Percentiles rank a stretch among this genome's conserved stretches.
Conservation (phyloP, 1,284 basidiomycete species). For the Cystobasidium slooffiae region DNA sequence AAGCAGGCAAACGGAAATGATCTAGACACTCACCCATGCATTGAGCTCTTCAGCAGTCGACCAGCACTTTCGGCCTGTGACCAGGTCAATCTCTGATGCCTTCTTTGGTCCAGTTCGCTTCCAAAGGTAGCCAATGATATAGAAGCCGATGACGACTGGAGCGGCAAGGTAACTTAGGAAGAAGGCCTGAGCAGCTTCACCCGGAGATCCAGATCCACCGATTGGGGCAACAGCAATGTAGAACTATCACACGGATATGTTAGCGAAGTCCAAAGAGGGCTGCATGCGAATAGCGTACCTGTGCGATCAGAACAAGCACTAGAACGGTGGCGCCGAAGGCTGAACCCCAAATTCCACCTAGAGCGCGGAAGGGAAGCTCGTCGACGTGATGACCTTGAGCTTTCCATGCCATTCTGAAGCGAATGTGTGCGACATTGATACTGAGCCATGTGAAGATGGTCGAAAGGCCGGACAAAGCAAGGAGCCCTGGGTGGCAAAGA, state of each 20-base stretch:
- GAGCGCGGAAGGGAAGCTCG: conserved; percentile 55
- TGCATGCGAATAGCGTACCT: conserved; percentile 42
- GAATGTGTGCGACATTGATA: conserved; percentile 55
- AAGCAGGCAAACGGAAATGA: neutral
- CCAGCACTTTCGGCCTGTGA: conserved; percentile 59
- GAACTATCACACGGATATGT: conserved; percentile 49
- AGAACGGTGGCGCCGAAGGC: conserved; percentile 58
- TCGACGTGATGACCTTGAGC: conserved; percentile 55
- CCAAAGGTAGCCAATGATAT: conserved; percentile 54
- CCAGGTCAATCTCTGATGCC: conserved; percentile 58
- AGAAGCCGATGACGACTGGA: conserved; percentile 57
- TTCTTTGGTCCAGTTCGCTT: conserved; percentile 56
- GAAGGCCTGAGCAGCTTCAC: conserved; percentile 58
- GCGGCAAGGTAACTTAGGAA: conserved; percentile 59
- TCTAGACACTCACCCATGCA: conserved; percentile 22
- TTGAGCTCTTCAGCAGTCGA: conserved; percentile 58
- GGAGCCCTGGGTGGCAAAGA: conserved; percentile 57
- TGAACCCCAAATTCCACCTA: conserved; percentile 60
- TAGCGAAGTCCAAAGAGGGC: conserved; percentile 30
- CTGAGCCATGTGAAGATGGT: conserved; percentile 55
- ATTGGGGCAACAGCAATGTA: conserved; percentile 53
- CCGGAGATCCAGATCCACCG: conserved; percentile 49
- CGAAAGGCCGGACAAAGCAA: conserved; percentile 61
- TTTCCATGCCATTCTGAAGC: conserved; percentile 61
- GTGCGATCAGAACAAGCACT: conserved; percentile 55